Evolutionary conservation across 2,329 filamentous ascomycete genomes (phyloP), one percentile per base, ranked within the genome.

Genomic region (Colletotrichum camelliae): DNA sequence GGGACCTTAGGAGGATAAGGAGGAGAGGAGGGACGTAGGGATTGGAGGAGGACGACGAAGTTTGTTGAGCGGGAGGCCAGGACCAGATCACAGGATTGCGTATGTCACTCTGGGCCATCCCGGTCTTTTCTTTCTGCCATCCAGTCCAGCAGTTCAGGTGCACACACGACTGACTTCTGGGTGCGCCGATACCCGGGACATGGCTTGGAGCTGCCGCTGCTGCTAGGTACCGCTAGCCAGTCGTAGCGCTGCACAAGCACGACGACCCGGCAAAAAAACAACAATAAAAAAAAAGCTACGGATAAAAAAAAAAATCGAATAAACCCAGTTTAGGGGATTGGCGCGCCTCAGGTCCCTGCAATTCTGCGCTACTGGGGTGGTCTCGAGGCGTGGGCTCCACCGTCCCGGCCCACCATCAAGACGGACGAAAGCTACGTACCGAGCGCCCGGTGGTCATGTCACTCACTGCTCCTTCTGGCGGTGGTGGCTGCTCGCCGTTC

Each of bases 71-170:
- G 43, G 43, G 43, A 52, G 43, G 43, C n/a, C 43, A 52, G 43
- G 43, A 52, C 58, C n/a, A 48, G 64, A 74, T 71, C 39, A 71
- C 35, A 75, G 70, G 64, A 74, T 69, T 75, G 74, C 74, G 74
- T 75, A 75, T 75, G 74, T 75, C 74, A 75, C 74, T 74, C 64
- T 73, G 64, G 60, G 27, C 60, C 74, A 73, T 75, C 74, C 74
- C 64, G 43, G 70, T 75, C 57, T 52, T 52, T 52, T 52, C 43
- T 21, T 52, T 52, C 43, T 24, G 43, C 43, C n/a, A 52, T 21
- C 43, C 43, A 21, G 39, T 7, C n/a, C 43, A 52, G 43, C 43
- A 52, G 10, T 52, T 7, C 29, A 31, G 29, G 29, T 21, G 43
- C 43, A 52, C n/a, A 21, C 43, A 52, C 43, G n/a, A 52, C 43